These are phyloP conservation scores for Bryoerythrophyllum caledonicum DNA, from an alignment of 225 moss, liverwort and hornwort genomes.

Conservation along the genomic window DNA sequence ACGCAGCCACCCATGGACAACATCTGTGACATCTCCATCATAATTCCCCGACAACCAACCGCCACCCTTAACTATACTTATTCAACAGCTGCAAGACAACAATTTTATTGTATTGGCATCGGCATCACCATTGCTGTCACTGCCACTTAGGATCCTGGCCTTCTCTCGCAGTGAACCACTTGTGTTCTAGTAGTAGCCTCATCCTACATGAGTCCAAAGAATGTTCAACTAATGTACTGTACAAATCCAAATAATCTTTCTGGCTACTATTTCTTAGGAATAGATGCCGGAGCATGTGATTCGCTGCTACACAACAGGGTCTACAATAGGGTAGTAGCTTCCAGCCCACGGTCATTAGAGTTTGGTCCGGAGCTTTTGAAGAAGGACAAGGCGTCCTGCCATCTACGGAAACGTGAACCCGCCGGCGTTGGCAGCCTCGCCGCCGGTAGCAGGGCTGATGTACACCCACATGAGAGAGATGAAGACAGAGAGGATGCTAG, in stretches of 20 bases:
- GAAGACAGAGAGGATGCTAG: constrained; percentile 79
- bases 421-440: constrained; percentile 19
- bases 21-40: too few relatives aligned
- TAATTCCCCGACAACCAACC: too few relatives aligned
- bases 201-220: constrained; percentile 50
- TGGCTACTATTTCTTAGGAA: constrained; percentile 19
- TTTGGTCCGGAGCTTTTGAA: too few relatives aligned
- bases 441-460: constrained; percentile 53
- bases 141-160: constrained; percentile 25
- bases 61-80: too few relatives aligned
- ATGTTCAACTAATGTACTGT: constrained; percentile 48
- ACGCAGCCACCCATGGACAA: too few relatives aligned
- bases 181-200: constrained; percentile 32
- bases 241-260: constrained; percentile 37
- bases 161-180: constrained; percentile 20
- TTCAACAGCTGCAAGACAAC: constrained; percentile 16
- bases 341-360: neutral
- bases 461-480: constrained; percentile 92
- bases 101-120: constrained; percentile 36
- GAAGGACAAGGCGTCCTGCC: neutral
- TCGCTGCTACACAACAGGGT: constrained; percentile 17
- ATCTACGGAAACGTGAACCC: constrained; percentile 69
- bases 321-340: neutral
- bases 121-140: constrained; percentile 30
- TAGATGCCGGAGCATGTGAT: constrained; percentile 22